Evolutionary conservation across 192 early-diverging fungal species (phyloP).

Genomic region (Lunasporangiospora selenospora): DNA sequence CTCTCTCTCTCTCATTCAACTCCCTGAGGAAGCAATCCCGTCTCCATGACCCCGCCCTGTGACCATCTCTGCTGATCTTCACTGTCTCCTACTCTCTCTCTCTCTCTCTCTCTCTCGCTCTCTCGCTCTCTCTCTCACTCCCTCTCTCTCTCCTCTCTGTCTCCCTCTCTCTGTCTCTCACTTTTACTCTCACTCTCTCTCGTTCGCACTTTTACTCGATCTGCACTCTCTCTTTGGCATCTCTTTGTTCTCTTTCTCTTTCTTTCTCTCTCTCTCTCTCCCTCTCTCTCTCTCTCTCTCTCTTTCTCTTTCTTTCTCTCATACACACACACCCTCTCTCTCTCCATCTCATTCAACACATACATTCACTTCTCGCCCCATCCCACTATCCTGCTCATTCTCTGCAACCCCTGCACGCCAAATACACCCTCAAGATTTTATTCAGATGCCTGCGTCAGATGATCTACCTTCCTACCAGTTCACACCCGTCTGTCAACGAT

Average conservation of each 20-base stretch:
- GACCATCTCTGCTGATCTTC: too few species aligned
- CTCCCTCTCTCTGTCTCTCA: neutral
- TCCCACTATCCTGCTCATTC: neutral
- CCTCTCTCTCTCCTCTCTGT: conserved; percentile 3
- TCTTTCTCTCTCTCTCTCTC: neutral
- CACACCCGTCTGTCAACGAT: conserved; percentile 48
- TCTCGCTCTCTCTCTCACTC: neutral
- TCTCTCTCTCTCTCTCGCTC: conserved; percentile 14
- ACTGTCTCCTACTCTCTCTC: conserved; percentile 7
- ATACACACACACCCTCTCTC: neutral
- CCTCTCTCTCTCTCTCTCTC: neutral
- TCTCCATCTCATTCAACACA: neutral
- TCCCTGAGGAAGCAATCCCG: neutral
- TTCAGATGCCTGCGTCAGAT: conserved; percentile 43
- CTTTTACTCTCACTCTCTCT: conserved; percentile 49
- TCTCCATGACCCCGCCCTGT: too few species aligned
- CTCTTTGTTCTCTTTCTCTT: neutral
- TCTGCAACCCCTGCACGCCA: neutral
- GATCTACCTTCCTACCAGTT: conserved; percentile 43
- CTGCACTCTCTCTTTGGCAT: neutral
- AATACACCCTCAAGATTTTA: too few species aligned
- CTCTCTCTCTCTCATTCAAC: conserved; percentile 24
- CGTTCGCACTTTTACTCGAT: neutral
- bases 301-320: neutral
- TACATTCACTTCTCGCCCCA: neutral